phyloP scores from a whole-genome alignment of 345 rosid genomes.

The Camelina sativa region DNA sequence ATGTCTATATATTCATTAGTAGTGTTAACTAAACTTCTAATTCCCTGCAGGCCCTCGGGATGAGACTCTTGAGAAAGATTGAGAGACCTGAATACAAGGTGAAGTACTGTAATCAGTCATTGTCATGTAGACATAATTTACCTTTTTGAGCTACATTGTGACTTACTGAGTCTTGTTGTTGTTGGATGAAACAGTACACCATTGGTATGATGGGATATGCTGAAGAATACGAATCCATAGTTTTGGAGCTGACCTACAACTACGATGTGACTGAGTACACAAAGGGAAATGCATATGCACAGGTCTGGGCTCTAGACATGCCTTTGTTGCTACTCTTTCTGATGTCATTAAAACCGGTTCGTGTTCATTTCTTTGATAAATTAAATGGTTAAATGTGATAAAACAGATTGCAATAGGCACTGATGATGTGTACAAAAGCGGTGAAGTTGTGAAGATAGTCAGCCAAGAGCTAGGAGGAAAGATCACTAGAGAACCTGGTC shows the following conservation, averaged over 20 bases:
- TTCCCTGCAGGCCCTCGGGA: constrained; percentile 75
- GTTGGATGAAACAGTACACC: constrained; percentile 59
- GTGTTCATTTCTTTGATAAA: neutral
- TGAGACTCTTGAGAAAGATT: constrained; percentile 70
- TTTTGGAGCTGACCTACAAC: constrained; percentile 82
- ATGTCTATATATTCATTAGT: neutral
- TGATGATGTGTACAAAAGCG: constrained; percentile 95
- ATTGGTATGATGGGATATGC: constrained; percentile 91
- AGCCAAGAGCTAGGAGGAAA: constrained; percentile 92
- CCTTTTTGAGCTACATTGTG: neutral
- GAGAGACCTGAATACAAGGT: constrained; percentile 90
- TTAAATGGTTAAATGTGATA: constrained; percentile 24
- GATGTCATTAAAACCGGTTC: neutral
- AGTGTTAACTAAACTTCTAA: neutral
- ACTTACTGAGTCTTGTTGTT: neutral
- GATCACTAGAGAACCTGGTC: constrained; percentile 85
- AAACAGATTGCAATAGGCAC: constrained; percentile 79
- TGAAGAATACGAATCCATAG: constrained; percentile 78
- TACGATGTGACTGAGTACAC: constrained; percentile 89
- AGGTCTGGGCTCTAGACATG: constrained; percentile 48
- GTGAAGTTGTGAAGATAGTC: constrained; percentile 69
- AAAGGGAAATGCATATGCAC: constrained; percentile 93
- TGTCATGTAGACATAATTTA: neutral
- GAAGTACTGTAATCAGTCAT: constrained; percentile 18
- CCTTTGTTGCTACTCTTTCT: constrained; percentile 14